Conservation (phyloP, 495 filamentous ascomycete genomes). For the Tuber aestivum region DNA sequence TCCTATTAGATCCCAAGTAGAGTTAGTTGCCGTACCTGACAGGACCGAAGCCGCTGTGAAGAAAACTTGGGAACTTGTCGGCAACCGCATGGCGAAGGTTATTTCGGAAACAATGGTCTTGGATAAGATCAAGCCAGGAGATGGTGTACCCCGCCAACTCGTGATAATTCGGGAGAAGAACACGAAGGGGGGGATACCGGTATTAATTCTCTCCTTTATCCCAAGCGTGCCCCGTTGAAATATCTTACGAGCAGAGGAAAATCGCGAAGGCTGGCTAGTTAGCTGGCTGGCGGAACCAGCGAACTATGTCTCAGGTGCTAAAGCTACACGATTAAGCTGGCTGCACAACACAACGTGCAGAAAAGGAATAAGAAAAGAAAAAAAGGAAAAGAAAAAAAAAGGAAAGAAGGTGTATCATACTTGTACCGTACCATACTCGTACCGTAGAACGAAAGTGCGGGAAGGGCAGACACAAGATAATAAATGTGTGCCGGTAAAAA, state of each 20-base stretch:
- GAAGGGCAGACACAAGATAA: slow-evolving; percentile 13
- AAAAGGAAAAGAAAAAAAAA: slow-evolving; percentile 12
- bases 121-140: background rate
- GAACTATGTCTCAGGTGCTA: slow-evolving; percentile 12
- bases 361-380: slow-evolving; percentile 1
- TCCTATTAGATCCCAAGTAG: background rate
- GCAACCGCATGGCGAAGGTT: slow-evolving; percentile 11
- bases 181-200: background rate
- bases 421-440: background rate
- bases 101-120: background rate
- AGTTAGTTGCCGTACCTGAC: slow-evolving; percentile 13
- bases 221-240: background rate
- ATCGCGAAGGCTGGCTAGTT: slow-evolving; percentile 9
- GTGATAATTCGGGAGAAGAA: background rate
- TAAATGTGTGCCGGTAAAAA: background rate
- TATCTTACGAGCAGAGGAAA: background rate
- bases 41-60: slow-evolving; percentile 18
- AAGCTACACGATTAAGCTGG: slow-evolving; percentile 27
- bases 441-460: slow-evolving; percentile 12
- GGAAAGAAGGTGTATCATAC: background rate
- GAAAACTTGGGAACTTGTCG: slow-evolving; percentile 10
- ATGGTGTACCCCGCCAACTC: background rate
- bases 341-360: slow-evolving; percentile 17
- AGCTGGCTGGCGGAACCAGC: slow-evolving; percentile 8
- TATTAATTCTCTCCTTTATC: slow-evolving; percentile 8